These are phyloP conservation scores for Taphrina populina DNA, from an alignment of 1,139 yeast species.

Conservation along the genomic window DNA sequence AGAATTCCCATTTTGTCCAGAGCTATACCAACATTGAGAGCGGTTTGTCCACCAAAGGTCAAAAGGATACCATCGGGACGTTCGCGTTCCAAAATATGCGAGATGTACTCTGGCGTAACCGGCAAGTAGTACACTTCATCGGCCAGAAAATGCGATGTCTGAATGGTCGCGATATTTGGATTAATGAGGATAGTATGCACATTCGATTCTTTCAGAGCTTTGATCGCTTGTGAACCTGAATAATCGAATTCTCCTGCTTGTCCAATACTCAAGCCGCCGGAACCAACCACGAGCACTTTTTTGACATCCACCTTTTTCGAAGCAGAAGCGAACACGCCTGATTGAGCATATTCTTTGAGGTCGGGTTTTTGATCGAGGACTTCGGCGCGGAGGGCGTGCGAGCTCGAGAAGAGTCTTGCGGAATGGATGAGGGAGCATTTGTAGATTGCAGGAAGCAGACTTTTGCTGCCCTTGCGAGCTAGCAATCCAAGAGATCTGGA, in stretches of 20 bases:
- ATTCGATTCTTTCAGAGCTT: constrained; percentile 88
- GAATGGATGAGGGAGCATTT: no score
- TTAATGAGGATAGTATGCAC: constrained; percentile 83
- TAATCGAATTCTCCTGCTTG: constrained; percentile 99
- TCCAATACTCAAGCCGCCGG: constrained; percentile 97
- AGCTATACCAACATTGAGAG: constrained; percentile 90
- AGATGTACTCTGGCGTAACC: constrained; percentile 89
- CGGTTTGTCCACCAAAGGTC: constrained; percentile 99
- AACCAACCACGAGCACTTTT: constrained; percentile 89
- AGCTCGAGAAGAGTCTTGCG: constrained; percentile 3
- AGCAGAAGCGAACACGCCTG: constrained; percentile 20
- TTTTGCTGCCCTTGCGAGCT: no score
- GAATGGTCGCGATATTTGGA: constrained; percentile 97
- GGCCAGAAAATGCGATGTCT: constrained; percentile 92
- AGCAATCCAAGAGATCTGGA: no score
- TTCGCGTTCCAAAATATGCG: constrained; percentile 91
- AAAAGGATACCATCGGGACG: constrained; percentile 91
- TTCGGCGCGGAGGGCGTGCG: constrained; percentile 2
- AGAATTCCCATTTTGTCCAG: constrained; percentile 91
- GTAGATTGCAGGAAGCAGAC: no score
- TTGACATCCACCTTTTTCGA: constrained; percentile 59
- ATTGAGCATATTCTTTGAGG: constrained; percentile 25
- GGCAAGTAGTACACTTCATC: constrained; percentile 94
- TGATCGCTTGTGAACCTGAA: constrained; percentile 94
- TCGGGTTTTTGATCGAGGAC: constrained; percentile 32